Conservation (phyloP, 148 eudicot species). For the Mesembryanthemum crystallinum region DNA sequence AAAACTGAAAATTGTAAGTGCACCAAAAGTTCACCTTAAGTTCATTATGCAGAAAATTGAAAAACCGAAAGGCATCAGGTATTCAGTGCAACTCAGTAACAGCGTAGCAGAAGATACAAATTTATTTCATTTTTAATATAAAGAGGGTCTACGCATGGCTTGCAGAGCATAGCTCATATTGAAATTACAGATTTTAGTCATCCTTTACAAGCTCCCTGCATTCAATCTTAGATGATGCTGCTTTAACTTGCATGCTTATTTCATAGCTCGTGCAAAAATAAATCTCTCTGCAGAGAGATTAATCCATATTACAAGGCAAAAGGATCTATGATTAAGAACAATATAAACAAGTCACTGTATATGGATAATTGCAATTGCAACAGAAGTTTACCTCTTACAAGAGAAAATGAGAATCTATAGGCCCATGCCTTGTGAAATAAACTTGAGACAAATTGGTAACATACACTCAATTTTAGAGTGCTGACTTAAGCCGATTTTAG, state of each 20-base stretch:
- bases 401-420: constrained; percentile 50
- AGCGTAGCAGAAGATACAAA: too few relatives aligned
- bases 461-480: too few relatives aligned
- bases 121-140: not conserved
- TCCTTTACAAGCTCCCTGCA: constrained; percentile 38
- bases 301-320: not conserved
- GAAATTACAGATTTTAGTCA: not conserved
- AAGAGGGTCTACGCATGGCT: not conserved
- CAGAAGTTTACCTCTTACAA: constrained; percentile 41
- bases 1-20: not conserved
- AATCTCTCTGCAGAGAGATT: too few relatives aligned
- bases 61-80: too few relatives aligned
- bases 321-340: not conserved
- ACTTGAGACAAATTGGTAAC: too few relatives aligned
- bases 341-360: not conserved
- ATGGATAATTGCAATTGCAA: too few relatives aligned
- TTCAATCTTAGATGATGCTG: constrained; percentile 36
- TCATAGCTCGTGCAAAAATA: constrained; percentile 27
- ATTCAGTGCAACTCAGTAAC: not conserved
- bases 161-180: constrained; percentile 39
- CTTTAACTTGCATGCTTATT: constrained; percentile 40
- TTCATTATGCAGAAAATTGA: too few relatives aligned
- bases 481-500: too few relatives aligned
- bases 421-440: too few relatives aligned
- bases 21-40: too few relatives aligned